A percentile compares a stretch with the other conserved stretches of the same genome.
Evolutionary conservation across 1,139 yeast species (phyloP).

Genomic region (Pichia sp.): DNA sequence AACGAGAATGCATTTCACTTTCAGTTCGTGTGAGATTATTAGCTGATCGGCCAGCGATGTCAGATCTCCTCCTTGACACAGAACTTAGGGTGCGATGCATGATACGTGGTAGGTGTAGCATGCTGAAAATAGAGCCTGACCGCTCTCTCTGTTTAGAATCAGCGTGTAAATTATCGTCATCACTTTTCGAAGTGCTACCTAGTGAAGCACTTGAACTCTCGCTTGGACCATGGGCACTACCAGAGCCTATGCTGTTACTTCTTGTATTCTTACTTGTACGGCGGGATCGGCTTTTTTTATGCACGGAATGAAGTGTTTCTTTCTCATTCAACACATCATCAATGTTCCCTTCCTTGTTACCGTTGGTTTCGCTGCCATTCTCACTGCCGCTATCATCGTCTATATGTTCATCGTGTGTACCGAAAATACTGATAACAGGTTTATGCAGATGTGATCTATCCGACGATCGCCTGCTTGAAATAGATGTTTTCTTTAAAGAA

Average conservation of each 20-base stretch:
- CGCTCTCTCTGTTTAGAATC: conserved; percentile 3
- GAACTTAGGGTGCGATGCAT: background rate
- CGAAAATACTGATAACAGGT: background rate
- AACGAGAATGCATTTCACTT: background rate
- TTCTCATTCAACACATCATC: background rate
- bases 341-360: background rate
- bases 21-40: conserved; percentile 3
- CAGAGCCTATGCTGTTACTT: background rate
- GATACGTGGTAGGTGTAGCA: conserved; percentile 8
- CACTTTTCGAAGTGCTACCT: background rate
- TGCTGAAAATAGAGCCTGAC: conserved; percentile 8
- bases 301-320: background rate
- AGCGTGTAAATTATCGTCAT: background rate
- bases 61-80: background rate
- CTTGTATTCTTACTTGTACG: background rate
- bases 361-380: background rate
- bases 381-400: background rate
- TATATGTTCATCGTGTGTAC: background rate
- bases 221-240: background rate
- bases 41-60: background rate
- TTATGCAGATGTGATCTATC: background rate
- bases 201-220: background rate
- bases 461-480: background rate
- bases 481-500: background rate
- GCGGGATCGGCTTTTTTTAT: background rate